Percentiles rank a stretch among this genome's conserved stretches.
These are phyloP conservation scores for Candolleomyces aberdarensis DNA, from an alignment of 768 basidiomycete species.

Conservation along the genomic window DNA sequence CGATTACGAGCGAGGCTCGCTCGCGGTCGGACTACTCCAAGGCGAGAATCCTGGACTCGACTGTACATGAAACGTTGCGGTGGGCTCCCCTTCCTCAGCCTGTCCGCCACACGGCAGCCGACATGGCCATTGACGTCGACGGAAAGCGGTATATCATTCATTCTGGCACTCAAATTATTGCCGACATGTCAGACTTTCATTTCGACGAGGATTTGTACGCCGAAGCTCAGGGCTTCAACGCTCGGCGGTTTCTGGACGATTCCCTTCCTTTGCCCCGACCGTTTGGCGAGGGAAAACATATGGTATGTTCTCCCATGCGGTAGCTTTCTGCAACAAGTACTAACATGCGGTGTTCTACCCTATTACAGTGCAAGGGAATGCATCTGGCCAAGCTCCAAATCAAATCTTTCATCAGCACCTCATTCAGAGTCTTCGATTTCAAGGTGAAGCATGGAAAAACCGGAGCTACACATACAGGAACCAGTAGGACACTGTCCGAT, in stretches of 20 bases:
- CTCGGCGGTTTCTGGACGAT: neutral
- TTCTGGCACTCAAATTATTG: neutral
- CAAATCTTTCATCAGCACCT: neutral
- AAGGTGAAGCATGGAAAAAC: neutral
- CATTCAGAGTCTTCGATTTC: neutral
- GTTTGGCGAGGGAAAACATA: neutral
- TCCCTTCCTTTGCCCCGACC: neutral
- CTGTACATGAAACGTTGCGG: neutral
- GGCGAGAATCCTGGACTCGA: neutral
- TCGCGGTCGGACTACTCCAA: neutral
- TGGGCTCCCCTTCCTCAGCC: neutral
- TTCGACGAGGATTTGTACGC: neutral
- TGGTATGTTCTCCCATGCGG: neutral
- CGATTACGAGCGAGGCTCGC: neutral
- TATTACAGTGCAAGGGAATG: neutral
- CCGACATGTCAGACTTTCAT: neutral
- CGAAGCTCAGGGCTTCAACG: neutral
- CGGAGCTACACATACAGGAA: too few relatives aligned
- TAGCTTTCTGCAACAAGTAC: neutral
- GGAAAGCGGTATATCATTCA: neutral
- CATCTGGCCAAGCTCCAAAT: neutral
- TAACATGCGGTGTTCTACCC: neutral
- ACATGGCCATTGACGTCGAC: neutral
- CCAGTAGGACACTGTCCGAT: too few relatives aligned
- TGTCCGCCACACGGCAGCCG: neutral